A percentile compares a stretch with the other conserved stretches of the same genome.
Evolutionary conservation across 169 alveolate genomes (phyloP).

Genomic region (Plasmodium billcollinsi): DNA sequence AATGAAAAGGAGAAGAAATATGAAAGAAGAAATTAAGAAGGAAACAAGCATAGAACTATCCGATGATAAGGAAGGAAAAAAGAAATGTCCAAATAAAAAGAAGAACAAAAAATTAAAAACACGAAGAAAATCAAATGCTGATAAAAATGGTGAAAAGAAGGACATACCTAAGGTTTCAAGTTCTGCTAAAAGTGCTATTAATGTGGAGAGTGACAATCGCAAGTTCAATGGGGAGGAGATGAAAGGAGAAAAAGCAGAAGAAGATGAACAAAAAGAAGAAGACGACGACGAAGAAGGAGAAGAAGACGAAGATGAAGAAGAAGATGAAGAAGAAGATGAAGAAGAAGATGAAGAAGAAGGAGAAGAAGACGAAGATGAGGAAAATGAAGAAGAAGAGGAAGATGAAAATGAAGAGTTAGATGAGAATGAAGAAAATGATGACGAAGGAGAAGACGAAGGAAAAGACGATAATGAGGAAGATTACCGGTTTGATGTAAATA

Average conservation of each 20-base stretch:
- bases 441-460: background rate
- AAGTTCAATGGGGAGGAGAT: background rate
- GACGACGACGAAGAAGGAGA: slow-evolving; percentile 18
- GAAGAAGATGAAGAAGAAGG: slow-evolving; percentile 3
- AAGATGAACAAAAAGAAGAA: background rate
- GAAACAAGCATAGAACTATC: background rate
- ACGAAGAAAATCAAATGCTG: background rate
- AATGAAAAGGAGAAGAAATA: slow-evolving; percentile 46
- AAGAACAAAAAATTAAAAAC: slow-evolving; percentile 10
- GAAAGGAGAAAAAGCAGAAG: slow-evolving; percentile 14
- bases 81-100: background rate
- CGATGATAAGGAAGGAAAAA: background rate
- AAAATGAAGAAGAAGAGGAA: background rate
- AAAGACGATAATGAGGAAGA: background rate
- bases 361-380: slow-evolving; percentile 1
- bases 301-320: slow-evolving; percentile 30
- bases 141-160: slow-evolving; percentile 1
- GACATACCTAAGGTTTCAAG: slow-evolving; percentile 10
- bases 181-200: slow-evolving; percentile 12
- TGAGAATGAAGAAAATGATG: background rate
- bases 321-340: background rate
- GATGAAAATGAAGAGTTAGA: slow-evolving; percentile 2
- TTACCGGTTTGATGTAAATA: too few relatives aligned
- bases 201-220: background rate
- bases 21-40: slow-evolving; percentile 3